These are phyloP conservation scores for Anisodus acutangulus DNA, from an alignment of 257 asterid species.

Conservation along the genomic window DNA sequence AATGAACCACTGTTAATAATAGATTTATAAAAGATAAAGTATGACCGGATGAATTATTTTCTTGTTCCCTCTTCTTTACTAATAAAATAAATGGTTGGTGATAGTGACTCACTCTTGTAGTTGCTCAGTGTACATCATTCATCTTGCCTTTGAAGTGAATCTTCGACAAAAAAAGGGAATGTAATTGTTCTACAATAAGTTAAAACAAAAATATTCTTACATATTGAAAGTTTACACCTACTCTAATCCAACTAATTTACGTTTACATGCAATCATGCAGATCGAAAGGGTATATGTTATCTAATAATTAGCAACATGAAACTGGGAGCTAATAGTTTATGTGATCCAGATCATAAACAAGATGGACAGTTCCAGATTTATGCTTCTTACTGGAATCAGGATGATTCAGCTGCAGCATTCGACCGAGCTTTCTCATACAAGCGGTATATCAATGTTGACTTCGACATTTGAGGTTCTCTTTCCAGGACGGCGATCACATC, in stretches of 20 bases:
- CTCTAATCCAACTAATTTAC: conserved; percentile 21
- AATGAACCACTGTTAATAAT: background rate
- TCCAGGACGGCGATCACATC: conserved; percentile 85
- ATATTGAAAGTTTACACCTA: conserved; percentile 21
- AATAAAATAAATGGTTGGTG: background rate
- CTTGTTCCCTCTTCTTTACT: background rate
- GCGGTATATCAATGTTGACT: conserved; percentile 65
- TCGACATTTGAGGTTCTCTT: conserved; percentile 95
- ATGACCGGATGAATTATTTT: background rate
- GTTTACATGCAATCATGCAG: background rate
- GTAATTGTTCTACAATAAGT: background rate
- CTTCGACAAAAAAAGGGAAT: background rate
- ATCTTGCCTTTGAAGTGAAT: background rate
- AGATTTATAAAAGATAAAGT: background rate
- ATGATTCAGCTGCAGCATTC: conserved; percentile 46
- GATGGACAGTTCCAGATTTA: background rate
- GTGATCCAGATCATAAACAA: background rate
- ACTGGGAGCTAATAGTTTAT: background rate
- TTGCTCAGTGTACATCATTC: background rate
- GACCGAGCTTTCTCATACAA: conserved; percentile 56
- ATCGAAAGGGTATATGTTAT: background rate
- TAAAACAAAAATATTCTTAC: too few relatives aligned
- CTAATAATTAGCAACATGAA: conserved; percentile 8
- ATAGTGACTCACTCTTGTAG: too few relatives aligned
- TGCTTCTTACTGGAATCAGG: background rate